Evolutionary conservation across 2,329 filamentous ascomycete species (phyloP).

Genomic region (Scorias spongiosa): DNA sequence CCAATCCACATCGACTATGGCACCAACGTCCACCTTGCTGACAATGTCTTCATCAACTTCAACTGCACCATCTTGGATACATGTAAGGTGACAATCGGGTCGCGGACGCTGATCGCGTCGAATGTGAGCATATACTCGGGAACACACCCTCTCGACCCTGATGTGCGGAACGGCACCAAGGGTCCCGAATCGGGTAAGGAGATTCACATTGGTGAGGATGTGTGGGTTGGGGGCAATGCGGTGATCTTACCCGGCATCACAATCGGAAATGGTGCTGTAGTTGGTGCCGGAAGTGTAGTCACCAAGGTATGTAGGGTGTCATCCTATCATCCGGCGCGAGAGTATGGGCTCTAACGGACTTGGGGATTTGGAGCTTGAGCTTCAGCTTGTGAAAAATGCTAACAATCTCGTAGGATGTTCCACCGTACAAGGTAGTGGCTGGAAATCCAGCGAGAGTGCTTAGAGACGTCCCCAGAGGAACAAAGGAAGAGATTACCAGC

Average conservation of each 20-base stretch:
- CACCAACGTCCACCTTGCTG: slow-evolving; percentile 54
- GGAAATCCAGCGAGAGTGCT: slow-evolving; percentile 53
- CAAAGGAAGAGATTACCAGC: slow-evolving; percentile 14
- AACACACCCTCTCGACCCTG: slow-evolving; percentile 63
- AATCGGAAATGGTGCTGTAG: slow-evolving; percentile 56
- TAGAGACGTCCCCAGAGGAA: slow-evolving; percentile 14
- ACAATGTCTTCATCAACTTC: slow-evolving; percentile 60
- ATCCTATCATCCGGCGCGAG: neutral
- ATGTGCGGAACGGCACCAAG: slow-evolving; percentile 54
- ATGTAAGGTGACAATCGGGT: slow-evolving; percentile 56
- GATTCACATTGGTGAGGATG: slow-evolving; percentile 65
- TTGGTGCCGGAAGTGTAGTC: slow-evolving; percentile 73
- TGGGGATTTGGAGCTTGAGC: neutral
- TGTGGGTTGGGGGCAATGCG: slow-evolving; percentile 62
- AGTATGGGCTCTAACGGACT: neutral
- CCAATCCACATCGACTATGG: slow-evolving; percentile 67
- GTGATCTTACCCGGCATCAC: slow-evolving; percentile 61
- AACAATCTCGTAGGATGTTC: slow-evolving; percentile 34
- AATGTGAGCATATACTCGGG: slow-evolving; percentile 63
- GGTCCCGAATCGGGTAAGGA: slow-evolving; percentile 63
- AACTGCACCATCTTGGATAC: slow-evolving; percentile 67
- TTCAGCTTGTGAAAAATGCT: neutral
- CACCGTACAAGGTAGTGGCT: slow-evolving; percentile 45
- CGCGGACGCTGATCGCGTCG: slow-evolving; percentile 63
- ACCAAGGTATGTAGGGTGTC: slow-evolving; percentile 41